Evolutionary conservation across 2,329 filamentous ascomycete genomes (phyloP).

Genomic region (Paecilomyces dactylethromorphus): DNA sequence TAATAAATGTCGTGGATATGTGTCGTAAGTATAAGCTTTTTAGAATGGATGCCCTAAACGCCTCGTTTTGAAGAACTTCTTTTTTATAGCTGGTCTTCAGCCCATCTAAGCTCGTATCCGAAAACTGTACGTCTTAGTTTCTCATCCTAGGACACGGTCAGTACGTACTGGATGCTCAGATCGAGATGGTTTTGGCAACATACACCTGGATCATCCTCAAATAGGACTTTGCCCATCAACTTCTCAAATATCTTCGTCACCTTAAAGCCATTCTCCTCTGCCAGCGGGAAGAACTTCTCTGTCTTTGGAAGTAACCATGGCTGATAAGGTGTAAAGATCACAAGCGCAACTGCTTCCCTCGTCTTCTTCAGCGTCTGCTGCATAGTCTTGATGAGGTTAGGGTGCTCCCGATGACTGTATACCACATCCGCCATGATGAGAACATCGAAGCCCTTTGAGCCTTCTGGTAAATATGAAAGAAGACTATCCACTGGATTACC

Average conservation of each 20-base stretch:
- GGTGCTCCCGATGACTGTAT: conserved; percentile 86
- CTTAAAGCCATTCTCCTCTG: conserved; percentile 60
- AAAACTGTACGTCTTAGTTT: conserved; percentile 74
- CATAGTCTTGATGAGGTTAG: conserved; percentile 67
- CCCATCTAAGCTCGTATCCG: conserved; percentile 68
- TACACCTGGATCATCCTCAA: conserved; percentile 77
- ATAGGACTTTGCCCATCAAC: conserved; percentile 78
- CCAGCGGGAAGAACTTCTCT: conserved; percentile 76
- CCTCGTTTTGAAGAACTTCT: not conserved
- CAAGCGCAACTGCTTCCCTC: conserved; percentile 59
- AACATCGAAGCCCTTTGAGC: conserved; percentile 58
- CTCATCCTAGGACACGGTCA: conserved; percentile 52
- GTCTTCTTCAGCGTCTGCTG: conserved; percentile 56
- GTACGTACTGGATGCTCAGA: conserved; percentile 1
- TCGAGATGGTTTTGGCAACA: conserved; percentile 15
- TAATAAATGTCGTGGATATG: not conserved
- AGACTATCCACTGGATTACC: conserved; percentile 59
- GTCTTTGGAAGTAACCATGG: conserved; percentile 86
- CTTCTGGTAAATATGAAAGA: conserved; percentile 48
- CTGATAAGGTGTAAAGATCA: conserved; percentile 92
- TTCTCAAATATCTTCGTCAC: conserved; percentile 78
- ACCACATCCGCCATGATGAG: conserved; percentile 82
- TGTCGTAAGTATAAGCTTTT: not conserved
- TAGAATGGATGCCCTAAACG: not conserved
- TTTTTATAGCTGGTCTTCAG: conserved; percentile 22